Evolutionary conservation across 768 basidiomycete species (phyloP), one percentile per base, ranked within the genome.

Genomic region (Megacollybia marginata): DNA sequence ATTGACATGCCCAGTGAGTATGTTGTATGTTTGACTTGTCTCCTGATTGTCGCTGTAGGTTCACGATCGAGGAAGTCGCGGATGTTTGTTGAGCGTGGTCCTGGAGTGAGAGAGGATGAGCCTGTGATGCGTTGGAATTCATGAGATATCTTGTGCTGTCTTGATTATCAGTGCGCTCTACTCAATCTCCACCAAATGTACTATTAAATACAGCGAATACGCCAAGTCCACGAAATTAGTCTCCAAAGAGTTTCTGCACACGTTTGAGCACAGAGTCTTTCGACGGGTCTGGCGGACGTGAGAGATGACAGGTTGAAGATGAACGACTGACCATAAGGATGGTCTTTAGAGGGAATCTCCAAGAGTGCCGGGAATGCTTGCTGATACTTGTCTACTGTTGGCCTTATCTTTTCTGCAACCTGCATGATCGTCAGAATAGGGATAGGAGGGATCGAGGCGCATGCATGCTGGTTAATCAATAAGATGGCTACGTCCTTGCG

Each of bases 291-390:
- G 59, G 31, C 47, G 34, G 54, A 45, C 19, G 33, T 31, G 47
- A 57, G 48, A 60, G 58, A 42, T 49, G 53, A 53, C 28, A 46
- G 43, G 45, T 51, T 40, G 44, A 32, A 43, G 33, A 36, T 10
- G 44, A 20, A 33, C 46, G 44, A 68, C 79, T 51, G 48, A 95
- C 95, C 94, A 59, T 98, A 98, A 33, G 95, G 95, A 67, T 96
- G 93, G 62, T 98, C 95, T 66, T 98, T 98, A 49, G 92, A 93
- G 20, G 96, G 96, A 54, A 99, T 98, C 68, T 99, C 96, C 13
- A 99, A 80, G 36, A 99, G 70, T 0, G 96, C 92, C 18, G 96
- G 96, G 72, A 99, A 99, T 0, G 95, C 83, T 65, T 93, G 89
- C 55, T 91, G 84, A 66, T 99, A 99, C 59, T 84, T 83, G 68